Evolutionary conservation across 805 yeast genomes (phyloP).

Genomic region (Diddensiella caesifluorescens): DNA sequence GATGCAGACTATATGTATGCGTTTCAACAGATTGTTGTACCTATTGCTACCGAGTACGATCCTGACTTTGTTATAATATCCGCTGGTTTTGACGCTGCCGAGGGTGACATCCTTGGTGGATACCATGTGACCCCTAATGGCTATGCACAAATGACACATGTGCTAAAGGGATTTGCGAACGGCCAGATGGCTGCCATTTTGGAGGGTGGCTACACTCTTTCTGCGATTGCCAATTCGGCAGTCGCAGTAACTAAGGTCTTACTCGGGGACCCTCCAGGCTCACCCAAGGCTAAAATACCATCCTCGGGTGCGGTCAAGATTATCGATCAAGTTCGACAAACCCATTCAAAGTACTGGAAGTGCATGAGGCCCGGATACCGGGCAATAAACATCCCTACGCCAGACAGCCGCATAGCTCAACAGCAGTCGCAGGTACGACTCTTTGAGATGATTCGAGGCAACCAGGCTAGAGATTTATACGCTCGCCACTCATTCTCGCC

Average conservation of each 20-base stretch:
- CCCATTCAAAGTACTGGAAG: conserved; percentile 85
- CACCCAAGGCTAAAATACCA: conserved; percentile 60
- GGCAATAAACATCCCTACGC: background rate
- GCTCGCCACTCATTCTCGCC: conserved; percentile 53
- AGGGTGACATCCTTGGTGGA: conserved; percentile 94
- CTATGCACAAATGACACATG: conserved; percentile 93
- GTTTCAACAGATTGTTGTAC: conserved; percentile 78
- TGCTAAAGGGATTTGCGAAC: conserved; percentile 77
- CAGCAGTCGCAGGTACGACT: conserved; percentile 1
- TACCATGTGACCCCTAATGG: conserved; percentile 95
- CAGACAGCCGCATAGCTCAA: background rate
- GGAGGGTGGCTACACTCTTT: conserved; percentile 96
- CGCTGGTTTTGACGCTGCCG: conserved; percentile 98
- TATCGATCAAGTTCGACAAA: conserved; percentile 70
- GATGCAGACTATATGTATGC: conserved; percentile 96
- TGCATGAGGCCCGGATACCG: conserved; percentile 62
- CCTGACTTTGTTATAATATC: conserved; percentile 92
- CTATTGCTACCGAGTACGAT: conserved; percentile 79
- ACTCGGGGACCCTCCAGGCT: conserved; percentile 93
- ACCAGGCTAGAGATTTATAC: conserved; percentile 53
- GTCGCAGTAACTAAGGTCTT: conserved; percentile 85
- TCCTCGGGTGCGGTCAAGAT: conserved; percentile 71
- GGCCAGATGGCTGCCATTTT: conserved; percentile 86
- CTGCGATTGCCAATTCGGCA: conserved; percentile 85
- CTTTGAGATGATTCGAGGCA: conserved; percentile 66